Base-by-base conservation (phyloP, 768 basidiomycete species). In the Panaeolus cyanescens region DNA sequence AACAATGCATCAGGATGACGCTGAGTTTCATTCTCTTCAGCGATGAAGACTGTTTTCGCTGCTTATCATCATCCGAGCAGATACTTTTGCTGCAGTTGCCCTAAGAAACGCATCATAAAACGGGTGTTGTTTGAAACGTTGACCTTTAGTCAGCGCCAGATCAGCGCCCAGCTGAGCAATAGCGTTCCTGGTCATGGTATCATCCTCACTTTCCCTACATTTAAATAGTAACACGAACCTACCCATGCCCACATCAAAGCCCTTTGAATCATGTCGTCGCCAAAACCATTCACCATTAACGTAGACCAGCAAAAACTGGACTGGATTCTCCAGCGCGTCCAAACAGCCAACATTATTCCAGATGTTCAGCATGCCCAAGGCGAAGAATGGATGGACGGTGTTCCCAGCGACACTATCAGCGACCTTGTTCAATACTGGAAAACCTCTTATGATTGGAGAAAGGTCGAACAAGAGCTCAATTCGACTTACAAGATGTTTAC, bases 401-500 rank as follows among this genome's bases (percentile, higher is more conserved):
- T 67, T 2, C 83, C 84, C 1, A 73, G 78, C 7, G 64, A 69
- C 0, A 74, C 77, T 34, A 64, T 85, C 32, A 70, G 77, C 59
- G 74, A 79, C 13, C 72, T 86, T 5, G 74, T 77, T 0, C 72
- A 71, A n/a, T 74, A 74, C 58, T 86, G 85, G 85, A 77, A 71
- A 61, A 67, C 70, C 22, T 72, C 67, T 2, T 85, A 78, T 62
- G 78, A 85, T 71, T 85, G 84, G 83, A 74, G 79, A 55, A 78
- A 71, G 39, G 70, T 80, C 7, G 84, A 86, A 65, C 73, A 70
- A 0, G 66, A 66, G n/a, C 70, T 86, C 63, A 86, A 86, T 66
- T 68, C 72, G n/a, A 74, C 74, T 10, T 68, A 82, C 13, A 76
- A 80, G 9, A 81, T 83, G 77, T 86, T 80, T 69, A 84, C 80